These are phyloP conservation scores for Rubia yunnanensis DNA, from an alignment of 257 asterid species.

Conservation along the genomic window DNA sequence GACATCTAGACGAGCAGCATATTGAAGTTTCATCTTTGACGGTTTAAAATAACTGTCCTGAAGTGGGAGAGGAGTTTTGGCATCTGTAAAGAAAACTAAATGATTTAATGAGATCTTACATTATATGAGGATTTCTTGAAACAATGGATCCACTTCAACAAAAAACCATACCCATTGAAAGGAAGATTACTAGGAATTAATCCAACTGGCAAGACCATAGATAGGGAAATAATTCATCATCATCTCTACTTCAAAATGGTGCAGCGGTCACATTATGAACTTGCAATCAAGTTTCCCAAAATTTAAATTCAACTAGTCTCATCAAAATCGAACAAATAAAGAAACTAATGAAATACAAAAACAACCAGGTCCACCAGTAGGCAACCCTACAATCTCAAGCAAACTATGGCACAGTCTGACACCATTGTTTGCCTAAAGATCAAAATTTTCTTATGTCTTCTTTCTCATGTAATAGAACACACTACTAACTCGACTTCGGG, in stretches of 20 bases:
- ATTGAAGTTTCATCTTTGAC: too few species aligned
- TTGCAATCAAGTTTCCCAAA: slow-evolving; percentile 36
- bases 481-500: slow-evolving; percentile 27
- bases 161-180: too few species aligned
- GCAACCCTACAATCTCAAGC: slow-evolving; percentile 22
- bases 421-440: slow-evolving; percentile 24
- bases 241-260: slow-evolving; percentile 29
- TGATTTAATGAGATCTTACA: too few species aligned
- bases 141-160: too few species aligned
- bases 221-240: not conserved
- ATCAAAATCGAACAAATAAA: slow-evolving; percentile 22
- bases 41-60: too few species aligned
- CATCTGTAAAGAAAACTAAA: too few species aligned
- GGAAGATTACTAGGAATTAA: not conserved
- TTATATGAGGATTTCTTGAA: too few species aligned
- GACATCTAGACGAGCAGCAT: too few species aligned
- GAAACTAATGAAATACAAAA: slow-evolving; percentile 54
- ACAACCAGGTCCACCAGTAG: slow-evolving; percentile 26
- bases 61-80: too few species aligned
- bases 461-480: slow-evolving; percentile 29
- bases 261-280: slow-evolving; percentile 29
- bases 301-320: slow-evolving; percentile 28
- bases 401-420: slow-evolving; percentile 19
- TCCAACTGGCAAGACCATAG: not conserved
- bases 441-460: slow-evolving; percentile 30